Evolutionary conservation across 148 eudicot species (phyloP).

Genomic region (Heliosperma pusillum): DNA sequence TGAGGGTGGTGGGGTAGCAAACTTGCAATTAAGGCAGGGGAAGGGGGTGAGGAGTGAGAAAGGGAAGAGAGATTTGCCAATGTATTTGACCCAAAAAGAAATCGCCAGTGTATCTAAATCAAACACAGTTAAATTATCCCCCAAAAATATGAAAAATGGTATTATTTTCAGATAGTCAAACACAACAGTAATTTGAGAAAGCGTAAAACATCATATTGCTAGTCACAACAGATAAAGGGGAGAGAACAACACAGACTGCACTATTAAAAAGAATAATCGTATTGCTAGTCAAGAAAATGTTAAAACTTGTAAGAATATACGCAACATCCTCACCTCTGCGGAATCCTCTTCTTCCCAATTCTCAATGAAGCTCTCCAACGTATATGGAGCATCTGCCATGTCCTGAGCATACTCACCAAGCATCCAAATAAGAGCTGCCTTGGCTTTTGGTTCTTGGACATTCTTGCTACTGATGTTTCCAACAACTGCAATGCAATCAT

Average conservation of each 20-base stretch:
- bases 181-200: too few relatives aligned
- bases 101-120: neutral
- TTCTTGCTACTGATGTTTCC: conserved; percentile 97
- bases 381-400: conserved; percentile 97
- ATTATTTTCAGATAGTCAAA: too few relatives aligned
- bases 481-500: conserved; percentile 97
- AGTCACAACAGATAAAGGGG: neutral
- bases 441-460: conserved; percentile 98
- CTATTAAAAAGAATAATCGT: neutral
- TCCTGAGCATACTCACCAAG: conserved; percentile 98
- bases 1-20: neutral
- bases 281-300: neutral
- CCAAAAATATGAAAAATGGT: neutral
- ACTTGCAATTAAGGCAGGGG: too few relatives aligned
- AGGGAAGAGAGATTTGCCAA: neutral
- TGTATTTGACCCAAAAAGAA: neutral
- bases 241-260: neutral
- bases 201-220: too few relatives aligned
- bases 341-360: conserved; percentile 97
- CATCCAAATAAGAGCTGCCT: conserved; percentile 99
- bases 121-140: neutral
- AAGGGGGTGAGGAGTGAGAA: neutral
- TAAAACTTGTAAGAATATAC: neutral
- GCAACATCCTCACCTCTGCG: conserved; percentile 64
- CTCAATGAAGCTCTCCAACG: conserved; percentile 74